Evolutionary conservation across 2,329 filamentous ascomycete genomes (phyloP).

Genomic region (Aureobasidium leucospermi): DNA sequence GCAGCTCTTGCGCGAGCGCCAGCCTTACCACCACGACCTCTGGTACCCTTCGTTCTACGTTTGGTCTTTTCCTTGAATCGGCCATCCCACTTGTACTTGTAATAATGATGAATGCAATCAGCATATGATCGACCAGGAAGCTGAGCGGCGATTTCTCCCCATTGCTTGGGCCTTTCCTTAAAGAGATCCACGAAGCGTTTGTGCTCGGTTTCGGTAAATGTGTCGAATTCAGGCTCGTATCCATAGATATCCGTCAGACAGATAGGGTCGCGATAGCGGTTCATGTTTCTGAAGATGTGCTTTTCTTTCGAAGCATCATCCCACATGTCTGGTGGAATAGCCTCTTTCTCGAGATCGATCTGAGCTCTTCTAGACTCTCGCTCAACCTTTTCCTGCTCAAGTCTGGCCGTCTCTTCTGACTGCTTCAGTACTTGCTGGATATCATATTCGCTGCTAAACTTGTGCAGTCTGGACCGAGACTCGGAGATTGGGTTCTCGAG

Average conservation of each 20-base stretch:
- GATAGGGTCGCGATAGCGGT: conserved; percentile 57
- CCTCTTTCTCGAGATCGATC: conserved; percentile 69
- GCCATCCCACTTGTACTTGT: conserved; percentile 66
- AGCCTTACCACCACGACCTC: conserved; percentile 44
- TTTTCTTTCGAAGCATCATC: conserved; percentile 52
- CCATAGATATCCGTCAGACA: conserved; percentile 64
- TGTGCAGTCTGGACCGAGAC: conserved; percentile 40
- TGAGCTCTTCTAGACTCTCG: conserved; percentile 56
- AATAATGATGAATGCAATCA: conserved; percentile 80
- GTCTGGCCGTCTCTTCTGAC: conserved; percentile 63
- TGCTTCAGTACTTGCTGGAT: conserved; percentile 65
- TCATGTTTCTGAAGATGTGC: conserved; percentile 56
- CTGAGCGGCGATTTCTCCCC: conserved; percentile 66
- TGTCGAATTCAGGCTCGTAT: conserved; percentile 64
- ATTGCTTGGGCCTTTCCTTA: conserved; percentile 71
- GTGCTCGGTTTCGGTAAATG: conserved; percentile 66
- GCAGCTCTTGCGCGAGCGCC: conserved; percentile 39
- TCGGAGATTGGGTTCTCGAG: conserved; percentile 43
- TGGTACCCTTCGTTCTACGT: conserved; percentile 27
- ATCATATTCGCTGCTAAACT: conserved; percentile 66
- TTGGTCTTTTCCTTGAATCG: conserved; percentile 59
- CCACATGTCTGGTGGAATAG: conserved; percentile 64
- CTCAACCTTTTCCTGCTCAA: conserved; percentile 53
- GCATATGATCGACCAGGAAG: conserved; percentile 64
- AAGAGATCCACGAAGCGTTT: conserved; percentile 67